phyloP scores from a whole-genome alignment of 23 red algal genomes.

The Gracilaria caudata region DNA sequence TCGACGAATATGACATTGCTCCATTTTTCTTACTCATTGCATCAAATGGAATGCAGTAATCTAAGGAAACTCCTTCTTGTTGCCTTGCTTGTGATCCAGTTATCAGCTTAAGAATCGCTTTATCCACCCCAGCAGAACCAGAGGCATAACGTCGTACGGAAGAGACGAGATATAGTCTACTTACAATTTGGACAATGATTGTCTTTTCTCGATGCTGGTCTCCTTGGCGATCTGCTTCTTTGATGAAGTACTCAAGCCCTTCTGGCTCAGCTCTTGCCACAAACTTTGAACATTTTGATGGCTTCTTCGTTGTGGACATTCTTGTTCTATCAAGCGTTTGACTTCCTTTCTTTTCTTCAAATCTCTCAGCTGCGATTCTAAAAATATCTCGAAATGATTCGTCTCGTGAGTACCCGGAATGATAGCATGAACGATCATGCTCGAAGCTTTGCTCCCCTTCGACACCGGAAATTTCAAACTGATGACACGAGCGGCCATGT shows the following conservation, averaged over 20 bases:
- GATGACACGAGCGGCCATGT: background rate
- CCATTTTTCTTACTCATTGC: background rate
- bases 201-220: background rate
- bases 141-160: background rate
- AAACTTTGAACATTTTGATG: background rate
- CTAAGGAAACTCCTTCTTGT: background rate
- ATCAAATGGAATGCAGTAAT: background rate
- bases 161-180: background rate
- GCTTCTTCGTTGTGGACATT: background rate
- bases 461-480: background rate
- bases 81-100: background rate
- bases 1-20: background rate
- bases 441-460: background rate
- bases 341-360: background rate
- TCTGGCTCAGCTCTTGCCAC: background rate
- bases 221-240: background rate
- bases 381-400: background rate
- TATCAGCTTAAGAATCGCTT: background rate
- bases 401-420: background rate
- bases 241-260: background rate
- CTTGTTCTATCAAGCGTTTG: background rate
- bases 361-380: background rate
- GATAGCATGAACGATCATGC: background rate
- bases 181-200: background rate
- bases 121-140: background rate